phyloP scores from a whole-genome alignment of 2,329 filamentous ascomycete species.

The Aureobasidium mangrovei region DNA sequence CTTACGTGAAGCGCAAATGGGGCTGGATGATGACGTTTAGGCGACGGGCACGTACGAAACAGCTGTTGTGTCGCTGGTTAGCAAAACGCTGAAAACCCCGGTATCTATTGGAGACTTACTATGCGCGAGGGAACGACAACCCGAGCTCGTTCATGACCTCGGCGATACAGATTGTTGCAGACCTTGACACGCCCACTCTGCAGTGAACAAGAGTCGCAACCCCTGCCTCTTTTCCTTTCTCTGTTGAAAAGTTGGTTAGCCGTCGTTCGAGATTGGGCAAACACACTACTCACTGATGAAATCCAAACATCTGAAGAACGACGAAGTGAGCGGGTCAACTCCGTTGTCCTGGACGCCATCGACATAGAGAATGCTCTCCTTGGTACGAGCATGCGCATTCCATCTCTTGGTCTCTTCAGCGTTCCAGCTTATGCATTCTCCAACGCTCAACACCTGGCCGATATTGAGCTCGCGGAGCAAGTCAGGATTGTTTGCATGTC shows the following conservation, averaged over 20 bases:
- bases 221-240: constrained; percentile 65
- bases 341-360: constrained; percentile 93
- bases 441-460: constrained; percentile 79
- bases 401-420: constrained; percentile 46
- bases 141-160: constrained; percentile 82
- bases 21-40: constrained; percentile 98
- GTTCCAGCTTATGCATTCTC: constrained; percentile 77
- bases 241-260: constrained; percentile 39
- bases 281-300: constrained; percentile 71
- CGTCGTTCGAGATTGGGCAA: background rate
- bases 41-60: constrained; percentile 83
- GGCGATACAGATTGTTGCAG: constrained; percentile 97
- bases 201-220: constrained; percentile 91
- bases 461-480: constrained; percentile 75
- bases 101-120: constrained; percentile 41
- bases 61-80: constrained; percentile 37
- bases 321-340: constrained; percentile 79
- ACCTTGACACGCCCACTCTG: constrained; percentile 88
- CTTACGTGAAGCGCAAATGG: constrained; percentile 79
- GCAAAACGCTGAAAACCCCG: no score
- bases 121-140: constrained; percentile 82
- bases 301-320: constrained; percentile 76
- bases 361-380: constrained; percentile 61
- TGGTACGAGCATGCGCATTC: background rate
- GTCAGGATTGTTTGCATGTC: constrained; percentile 88